These are phyloP conservation scores for Colletotrichum caudatum DNA, from an alignment of 2,329 filamentous ascomycete species.

Conservation along the genomic window DNA sequence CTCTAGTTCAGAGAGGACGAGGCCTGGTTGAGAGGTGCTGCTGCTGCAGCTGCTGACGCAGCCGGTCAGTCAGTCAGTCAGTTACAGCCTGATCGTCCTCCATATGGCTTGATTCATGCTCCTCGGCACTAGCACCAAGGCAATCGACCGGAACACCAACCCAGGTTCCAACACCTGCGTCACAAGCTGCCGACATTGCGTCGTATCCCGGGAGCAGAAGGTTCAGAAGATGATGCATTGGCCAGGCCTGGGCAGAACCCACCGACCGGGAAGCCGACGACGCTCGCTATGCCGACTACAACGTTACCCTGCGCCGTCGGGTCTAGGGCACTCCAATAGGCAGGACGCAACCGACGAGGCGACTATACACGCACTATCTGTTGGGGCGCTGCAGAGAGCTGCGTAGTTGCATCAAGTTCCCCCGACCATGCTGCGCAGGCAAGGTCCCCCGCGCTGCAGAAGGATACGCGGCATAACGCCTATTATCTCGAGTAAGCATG, in stretches of 20 bases:
- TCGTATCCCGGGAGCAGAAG: neutral
- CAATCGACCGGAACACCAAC: neutral
- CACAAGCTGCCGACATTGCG: slow-evolving; percentile 13
- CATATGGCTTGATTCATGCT: neutral
- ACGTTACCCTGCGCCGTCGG: slow-evolving; percentile 20
- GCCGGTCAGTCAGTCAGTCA: neutral
- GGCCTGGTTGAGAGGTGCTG: neutral
- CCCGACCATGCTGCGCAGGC: slow-evolving; percentile 6
- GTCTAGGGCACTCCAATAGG: neutral
- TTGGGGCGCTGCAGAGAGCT: neutral
- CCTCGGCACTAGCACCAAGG: neutral
- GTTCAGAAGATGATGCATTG: slow-evolving; percentile 12
- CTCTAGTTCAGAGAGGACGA: neutral
- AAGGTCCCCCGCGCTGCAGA: slow-evolving; percentile 16
- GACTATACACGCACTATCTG: neutral
- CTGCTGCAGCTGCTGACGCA: neutral
- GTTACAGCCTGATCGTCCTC: neutral
- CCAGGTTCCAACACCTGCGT: neutral
- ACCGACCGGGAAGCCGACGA: slow-evolving; percentile 20
- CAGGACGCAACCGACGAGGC: neutral
- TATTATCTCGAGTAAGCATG: slow-evolving; percentile 10
- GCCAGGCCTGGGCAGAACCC: slow-evolving; percentile 22
- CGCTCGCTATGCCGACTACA: neutral
- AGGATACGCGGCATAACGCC: neutral
- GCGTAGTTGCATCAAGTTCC: neutral